Percentiles rank a stretch among this genome's conserved stretches.
Evolutionary conservation across 2,329 filamentous ascomycete genomes (phyloP).

Genomic region (Shiraia bambusicola): DNA sequence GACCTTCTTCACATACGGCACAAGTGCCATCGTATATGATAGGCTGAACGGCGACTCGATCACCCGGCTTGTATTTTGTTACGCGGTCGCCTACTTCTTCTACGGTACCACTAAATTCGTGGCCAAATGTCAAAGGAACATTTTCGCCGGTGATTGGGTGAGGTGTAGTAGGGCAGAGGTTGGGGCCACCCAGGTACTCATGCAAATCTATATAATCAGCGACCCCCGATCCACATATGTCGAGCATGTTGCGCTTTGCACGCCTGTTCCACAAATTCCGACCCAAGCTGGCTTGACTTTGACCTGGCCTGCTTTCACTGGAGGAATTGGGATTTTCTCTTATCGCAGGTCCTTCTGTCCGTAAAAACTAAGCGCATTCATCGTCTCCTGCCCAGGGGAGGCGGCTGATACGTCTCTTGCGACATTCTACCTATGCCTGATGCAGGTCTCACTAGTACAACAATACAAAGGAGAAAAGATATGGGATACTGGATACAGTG

Average conservation of each 20-base stretch:
- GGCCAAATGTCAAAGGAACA: slow-evolving; percentile 55
- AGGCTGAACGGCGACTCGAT: slow-evolving; percentile 54
- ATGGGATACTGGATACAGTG: too few relatives aligned
- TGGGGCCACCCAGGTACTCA: slow-evolving; percentile 51
- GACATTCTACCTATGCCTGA: neutral
- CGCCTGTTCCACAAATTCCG: slow-evolving; percentile 48
- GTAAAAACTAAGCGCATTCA: slow-evolving; percentile 52
- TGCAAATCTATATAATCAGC: slow-evolving; percentile 43
- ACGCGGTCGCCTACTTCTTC: slow-evolving; percentile 56
- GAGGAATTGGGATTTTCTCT: slow-evolving; percentile 46
- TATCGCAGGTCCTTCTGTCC: slow-evolving; percentile 48
- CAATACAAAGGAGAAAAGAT: neutral
- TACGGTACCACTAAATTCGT: slow-evolving; percentile 56
- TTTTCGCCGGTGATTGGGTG: slow-evolving; percentile 57
- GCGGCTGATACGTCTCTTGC: slow-evolving; percentile 17
- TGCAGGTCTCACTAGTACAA: neutral
- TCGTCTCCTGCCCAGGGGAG: slow-evolving; percentile 29
- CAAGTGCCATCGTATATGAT: slow-evolving; percentile 59
- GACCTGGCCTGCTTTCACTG: slow-evolving; percentile 45
- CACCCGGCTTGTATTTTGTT: slow-evolving; percentile 50
- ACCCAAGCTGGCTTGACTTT: slow-evolving; percentile 47
- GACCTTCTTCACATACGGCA: slow-evolving; percentile 53
- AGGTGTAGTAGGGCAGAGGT: slow-evolving; percentile 53
- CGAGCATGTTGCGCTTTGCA: neutral
- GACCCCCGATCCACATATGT: neutral